Evolutionary conservation across 2,329 filamentous ascomycete genomes (phyloP).

Genomic region (Talaromyces sp.): DNA sequence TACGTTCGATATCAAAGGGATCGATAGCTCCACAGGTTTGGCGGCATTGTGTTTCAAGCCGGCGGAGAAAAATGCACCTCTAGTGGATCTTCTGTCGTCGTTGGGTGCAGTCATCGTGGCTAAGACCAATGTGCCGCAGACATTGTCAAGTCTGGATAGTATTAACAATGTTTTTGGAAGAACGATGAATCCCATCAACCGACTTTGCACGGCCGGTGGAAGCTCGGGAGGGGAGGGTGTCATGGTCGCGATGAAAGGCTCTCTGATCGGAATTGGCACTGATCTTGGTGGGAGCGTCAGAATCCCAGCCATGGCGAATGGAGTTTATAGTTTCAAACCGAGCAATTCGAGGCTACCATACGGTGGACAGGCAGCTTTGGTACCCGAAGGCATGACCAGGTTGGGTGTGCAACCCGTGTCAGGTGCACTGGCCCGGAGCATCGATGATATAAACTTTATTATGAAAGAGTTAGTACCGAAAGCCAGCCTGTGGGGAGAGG

Average conservation of each 20-base stretch:
- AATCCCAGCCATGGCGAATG: slow-evolving; percentile 20
- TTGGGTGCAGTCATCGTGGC: slow-evolving; percentile 54
- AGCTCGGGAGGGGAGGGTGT: slow-evolving; percentile 66
- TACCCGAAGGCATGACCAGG: slow-evolving; percentile 33
- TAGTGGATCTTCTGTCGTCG: slow-evolving; percentile 16
- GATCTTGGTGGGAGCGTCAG: no score
- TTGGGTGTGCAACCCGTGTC: slow-evolving; percentile 4
- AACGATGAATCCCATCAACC: slow-evolving; percentile 63
- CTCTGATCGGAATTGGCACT: slow-evolving; percentile 59
- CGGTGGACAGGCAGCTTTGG: slow-evolving; percentile 46
- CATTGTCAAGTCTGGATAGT: slow-evolving; percentile 63
- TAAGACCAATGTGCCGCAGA: slow-evolving; percentile 60
- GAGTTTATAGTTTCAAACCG: slow-evolving; percentile 49
- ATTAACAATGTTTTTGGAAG: slow-evolving; percentile 63
- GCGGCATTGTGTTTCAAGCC: slow-evolving; percentile 11
- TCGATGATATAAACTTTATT: slow-evolving; percentile 22
- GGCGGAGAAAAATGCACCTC: slow-evolving; percentile 7
- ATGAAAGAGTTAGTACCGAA: slow-evolving; percentile 45
- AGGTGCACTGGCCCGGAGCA: slow-evolving; percentile 27
- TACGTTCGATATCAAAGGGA: no score
- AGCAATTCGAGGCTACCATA: slow-evolving; percentile 46
- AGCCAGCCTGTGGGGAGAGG: slow-evolving; percentile 50
- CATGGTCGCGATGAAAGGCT: slow-evolving; percentile 58
- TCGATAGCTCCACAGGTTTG: no score
- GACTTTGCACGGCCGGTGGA: slow-evolving; percentile 61